These are phyloP conservation scores for Kwoniella sp. DNA, from an alignment of 768 basidiomycete genomes.

Conservation along the genomic window DNA sequence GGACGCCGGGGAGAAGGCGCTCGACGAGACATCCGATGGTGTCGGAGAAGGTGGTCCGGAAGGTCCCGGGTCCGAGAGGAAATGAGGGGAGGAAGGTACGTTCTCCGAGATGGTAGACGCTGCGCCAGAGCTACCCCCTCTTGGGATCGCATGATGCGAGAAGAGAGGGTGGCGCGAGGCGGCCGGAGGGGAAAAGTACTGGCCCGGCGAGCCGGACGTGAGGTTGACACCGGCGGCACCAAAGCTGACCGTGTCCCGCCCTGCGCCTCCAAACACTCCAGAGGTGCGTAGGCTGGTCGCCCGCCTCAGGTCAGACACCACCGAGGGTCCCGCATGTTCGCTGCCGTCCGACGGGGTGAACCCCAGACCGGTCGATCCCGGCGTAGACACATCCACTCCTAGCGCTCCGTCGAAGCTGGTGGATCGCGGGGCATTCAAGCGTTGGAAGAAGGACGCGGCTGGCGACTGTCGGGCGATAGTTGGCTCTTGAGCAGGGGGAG, in stretches of 20 bases:
- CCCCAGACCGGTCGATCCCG: not conserved
- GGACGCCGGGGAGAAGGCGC: conserved; percentile 48
- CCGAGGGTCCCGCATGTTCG: conserved; percentile 3
- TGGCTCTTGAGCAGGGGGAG: not conserved
- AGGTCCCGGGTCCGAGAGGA: conserved; percentile 30
- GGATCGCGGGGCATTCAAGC: conserved; percentile 14
- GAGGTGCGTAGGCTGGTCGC: conserved; percentile 16
- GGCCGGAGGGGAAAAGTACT: conserved; percentile 29
- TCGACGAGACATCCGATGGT: conserved; percentile 18
- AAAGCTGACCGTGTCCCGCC: conserved; percentile 22
- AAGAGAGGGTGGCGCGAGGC: conserved; percentile 43
- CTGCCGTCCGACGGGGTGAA: not conserved
- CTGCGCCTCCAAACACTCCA: conserved; percentile 13
- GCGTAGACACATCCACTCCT: not conserved
- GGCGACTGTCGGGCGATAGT: conserved; percentile 8
- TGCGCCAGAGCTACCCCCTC: conserved; percentile 7
- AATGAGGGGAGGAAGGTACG: conserved; percentile 7
- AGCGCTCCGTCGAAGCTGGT: conserved; percentile 10
- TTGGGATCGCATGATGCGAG: conserved; percentile 39
- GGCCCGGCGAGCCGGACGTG: conserved; percentile 5
- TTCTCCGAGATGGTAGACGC: conserved; percentile 7
- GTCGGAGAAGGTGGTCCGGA: conserved; percentile 38
- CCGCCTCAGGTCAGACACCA: conserved; percentile 11
- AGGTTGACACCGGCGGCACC: conserved; percentile 29
- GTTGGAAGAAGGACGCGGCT: conserved; percentile 15